Evolutionary conservation across 352 stramenopile species (phyloP).

Genomic region (Phytopythium helicoides): DNA sequence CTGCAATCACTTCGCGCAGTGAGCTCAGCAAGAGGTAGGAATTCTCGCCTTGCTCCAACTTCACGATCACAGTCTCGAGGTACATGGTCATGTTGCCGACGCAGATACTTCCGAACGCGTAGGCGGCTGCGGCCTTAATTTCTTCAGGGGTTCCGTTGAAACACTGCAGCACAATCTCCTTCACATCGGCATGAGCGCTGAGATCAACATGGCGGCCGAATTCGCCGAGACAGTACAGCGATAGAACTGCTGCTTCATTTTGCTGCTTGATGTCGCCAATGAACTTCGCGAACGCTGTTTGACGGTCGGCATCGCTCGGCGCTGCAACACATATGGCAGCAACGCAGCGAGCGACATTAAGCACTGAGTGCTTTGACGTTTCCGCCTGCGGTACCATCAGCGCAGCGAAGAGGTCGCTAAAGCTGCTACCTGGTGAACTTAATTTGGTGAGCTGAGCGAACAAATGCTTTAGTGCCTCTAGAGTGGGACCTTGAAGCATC

Average conservation of each 20-base stretch:
- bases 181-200: conserved; percentile 77
- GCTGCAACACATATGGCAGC: conserved; percentile 76
- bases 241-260: conserved; percentile 67
- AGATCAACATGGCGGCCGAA: conserved; percentile 93
- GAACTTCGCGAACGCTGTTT: conserved; percentile 74
- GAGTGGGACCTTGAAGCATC: conserved; percentile 88
- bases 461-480: conserved; percentile 50
- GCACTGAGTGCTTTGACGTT: conserved; percentile 89
- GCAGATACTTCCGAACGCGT: conserved; percentile 95
- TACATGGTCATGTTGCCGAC: conserved; percentile 92
- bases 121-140: conserved; percentile 95
- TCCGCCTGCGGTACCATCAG: conserved; percentile 65
- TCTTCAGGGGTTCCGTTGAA: conserved; percentile 92
- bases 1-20: conserved; percentile 95
- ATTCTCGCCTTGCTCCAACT: conserved; percentile 89
- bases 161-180: conserved; percentile 87
- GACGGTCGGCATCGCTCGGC: conserved; percentile 50
- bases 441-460: conserved; percentile 73
- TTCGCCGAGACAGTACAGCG: conserved; percentile 94
- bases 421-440: conserved; percentile 54
- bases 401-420: conserved; percentile 84
- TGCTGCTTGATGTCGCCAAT: conserved; percentile 58
- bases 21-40: conserved; percentile 97
- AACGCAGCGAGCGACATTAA: conserved; percentile 94
- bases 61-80: conserved; percentile 90